Percentiles rank a stretch among this genome's conserved stretches.
phyloP scores from a whole-genome alignment of 1,284 basidiomycete genomes.

The Laetiporus sulphureus region DNA sequence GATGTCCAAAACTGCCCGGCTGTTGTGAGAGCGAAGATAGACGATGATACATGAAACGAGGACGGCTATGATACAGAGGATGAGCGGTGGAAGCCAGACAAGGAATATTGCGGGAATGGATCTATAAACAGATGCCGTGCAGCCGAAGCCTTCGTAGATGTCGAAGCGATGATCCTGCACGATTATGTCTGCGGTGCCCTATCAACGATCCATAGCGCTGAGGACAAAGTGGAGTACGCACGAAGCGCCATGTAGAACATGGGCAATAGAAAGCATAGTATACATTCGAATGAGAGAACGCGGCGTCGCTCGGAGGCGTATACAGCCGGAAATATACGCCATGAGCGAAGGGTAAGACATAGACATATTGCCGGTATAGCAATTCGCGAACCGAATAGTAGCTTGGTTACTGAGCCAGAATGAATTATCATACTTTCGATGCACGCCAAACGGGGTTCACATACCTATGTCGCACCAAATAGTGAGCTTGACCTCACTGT shows the following conservation, averaged over 20 bases:
- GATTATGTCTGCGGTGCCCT: slow-evolving; percentile 39
- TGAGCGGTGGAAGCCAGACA: slow-evolving; percentile 50
- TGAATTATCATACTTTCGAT: not conserved
- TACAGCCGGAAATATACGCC: slow-evolving; percentile 10
- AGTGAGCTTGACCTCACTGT: slow-evolving; percentile 26
- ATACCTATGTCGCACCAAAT: slow-evolving; percentile 49
- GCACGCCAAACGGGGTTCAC: slow-evolving; percentile 9
- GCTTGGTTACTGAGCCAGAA: slow-evolving; percentile 38
- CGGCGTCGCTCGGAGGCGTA: slow-evolving; percentile 12
- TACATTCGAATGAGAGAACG: slow-evolving; percentile 38
- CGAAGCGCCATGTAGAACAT: slow-evolving; percentile 51
- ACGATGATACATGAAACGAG: slow-evolving; percentile 10
- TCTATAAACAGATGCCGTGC: slow-evolving; percentile 50
- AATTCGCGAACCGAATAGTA: slow-evolving; percentile 35
- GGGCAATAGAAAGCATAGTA: slow-evolving; percentile 49
- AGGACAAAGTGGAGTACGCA: slow-evolving; percentile 28
- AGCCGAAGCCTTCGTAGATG: slow-evolving; percentile 57
- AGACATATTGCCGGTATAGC: slow-evolving; percentile 48
- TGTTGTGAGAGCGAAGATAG: slow-evolving; percentile 23
- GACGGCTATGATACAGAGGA: slow-evolving; percentile 38
- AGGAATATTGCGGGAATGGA: slow-evolving; percentile 46
- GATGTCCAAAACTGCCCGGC: too few species aligned
- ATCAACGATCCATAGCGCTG: not conserved
- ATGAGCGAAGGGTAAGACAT: slow-evolving; percentile 31
- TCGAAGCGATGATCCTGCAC: slow-evolving; percentile 69